Base-by-base conservation (phyloP, 2,329 filamentous ascomycete species). In the Trichoderma atroviride region DNA sequence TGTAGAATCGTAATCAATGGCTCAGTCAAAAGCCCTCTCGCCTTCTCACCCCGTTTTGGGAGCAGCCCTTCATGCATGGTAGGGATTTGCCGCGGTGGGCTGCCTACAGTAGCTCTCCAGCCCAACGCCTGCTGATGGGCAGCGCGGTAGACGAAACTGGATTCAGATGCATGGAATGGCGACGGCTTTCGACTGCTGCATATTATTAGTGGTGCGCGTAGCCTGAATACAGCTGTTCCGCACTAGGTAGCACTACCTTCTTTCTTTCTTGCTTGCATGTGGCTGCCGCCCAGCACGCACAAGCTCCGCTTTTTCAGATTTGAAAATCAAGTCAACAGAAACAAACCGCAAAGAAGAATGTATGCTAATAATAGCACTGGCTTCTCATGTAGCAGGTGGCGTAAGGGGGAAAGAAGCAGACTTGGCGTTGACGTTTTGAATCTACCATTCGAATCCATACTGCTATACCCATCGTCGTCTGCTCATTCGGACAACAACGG, bases 251-350 rank as follows among this genome's bases (percentile, higher is more conserved):
- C 33, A n/a, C 19, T 43, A n/a, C 40, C 40, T 43, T 6, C 19
- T 50, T 37, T 40, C 13, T 43, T 35, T 37, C 52, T 67, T 40
- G 22, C 55, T 22, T 59, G 63, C 55, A 37, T 58, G 55, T 52
- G 35, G 55, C 29, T 66, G 53, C 40, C 7, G 63, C 37, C 37
- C 35, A 40, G 33, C 53, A 40, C n/a, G 31, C 33, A 27, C 19
- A 37, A 57, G 40, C 43, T 59, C 63, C 63, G 63, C 63, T 67
- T 58, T 50, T 37, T 27, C 22, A 11, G n/a, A 11, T 11, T 50
- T 13, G 5, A 4, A n/a, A n/a, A 35, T 47, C 22, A 35, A 27
- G 63, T 43, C 22, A 24, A 58, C 53, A 57, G 37, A 40, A 67
- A 5, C 35, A 22, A n/a, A 43, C n/a, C 11, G 33, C 16, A 10